Conservation (phyloP, 2,329 filamentous ascomycete species). For the Cladosporium colombiae region DNA sequence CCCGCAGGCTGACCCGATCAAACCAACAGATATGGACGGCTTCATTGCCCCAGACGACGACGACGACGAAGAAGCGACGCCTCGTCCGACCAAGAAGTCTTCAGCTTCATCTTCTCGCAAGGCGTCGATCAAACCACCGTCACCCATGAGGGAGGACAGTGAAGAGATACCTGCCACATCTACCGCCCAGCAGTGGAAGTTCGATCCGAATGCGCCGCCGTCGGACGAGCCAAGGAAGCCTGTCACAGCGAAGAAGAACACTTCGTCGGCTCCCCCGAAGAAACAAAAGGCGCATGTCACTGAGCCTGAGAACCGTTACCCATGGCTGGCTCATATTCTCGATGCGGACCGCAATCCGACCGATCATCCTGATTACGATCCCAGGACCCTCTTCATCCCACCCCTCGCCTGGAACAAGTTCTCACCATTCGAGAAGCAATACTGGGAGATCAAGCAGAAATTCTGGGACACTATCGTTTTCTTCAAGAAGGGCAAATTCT, state of each 20-base stretch:
- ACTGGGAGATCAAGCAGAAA: conserved; percentile 99
- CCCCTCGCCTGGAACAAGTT: conserved; percentile 78
- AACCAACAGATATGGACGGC: conserved; percentile 69
- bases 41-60: conserved; percentile 86
- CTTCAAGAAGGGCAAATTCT: conserved; percentile 99
- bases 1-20: conserved; percentile 22
- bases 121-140: conserved; percentile 40
- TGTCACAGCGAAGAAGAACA: conserved; percentile 35
- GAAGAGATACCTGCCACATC: conserved; percentile 60
- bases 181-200: conserved; percentile 81
- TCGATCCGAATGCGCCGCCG: conserved; percentile 61
- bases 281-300: conserved; percentile 72
- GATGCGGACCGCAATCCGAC: conserved; percentile 81
- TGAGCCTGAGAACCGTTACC: conserved; percentile 82
- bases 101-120: conserved; percentile 47
- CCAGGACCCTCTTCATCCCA: conserved; percentile 86
- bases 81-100: conserved; percentile 63
- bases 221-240: conserved; percentile 51
- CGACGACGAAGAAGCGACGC: conserved; percentile 64
- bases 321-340: conserved; percentile 82
- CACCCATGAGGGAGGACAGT: conserved; percentile 47
- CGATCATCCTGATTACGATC: conserved; percentile 85
- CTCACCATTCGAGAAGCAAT: conserved; percentile 94
- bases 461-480: conserved; percentile 98
- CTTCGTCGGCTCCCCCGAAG: conserved; percentile 27